phyloP scores from a whole-genome alignment of 1,284 basidiomycete genomes.

The Cutaneotrichosporon mucoides region DNA sequence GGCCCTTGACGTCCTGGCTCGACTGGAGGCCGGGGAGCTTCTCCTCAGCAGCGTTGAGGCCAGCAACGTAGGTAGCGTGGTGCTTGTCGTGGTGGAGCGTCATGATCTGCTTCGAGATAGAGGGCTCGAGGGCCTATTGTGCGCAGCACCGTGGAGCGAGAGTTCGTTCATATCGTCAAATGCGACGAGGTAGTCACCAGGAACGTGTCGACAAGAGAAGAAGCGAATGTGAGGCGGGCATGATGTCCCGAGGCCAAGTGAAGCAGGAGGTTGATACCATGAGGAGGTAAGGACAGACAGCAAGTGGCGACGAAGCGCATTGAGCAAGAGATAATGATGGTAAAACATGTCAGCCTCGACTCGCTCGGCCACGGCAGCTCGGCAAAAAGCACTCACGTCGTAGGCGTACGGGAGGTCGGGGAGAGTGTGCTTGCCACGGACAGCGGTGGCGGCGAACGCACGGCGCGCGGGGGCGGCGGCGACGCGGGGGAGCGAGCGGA shows the following conservation, averaged over 20 bases:
- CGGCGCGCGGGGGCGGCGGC: constrained; percentile 8
- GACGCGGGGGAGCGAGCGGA: constrained; percentile 18
- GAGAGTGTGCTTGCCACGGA: constrained; percentile 55
- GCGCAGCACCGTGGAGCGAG: not conserved
- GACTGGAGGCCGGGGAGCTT: constrained; percentile 59
- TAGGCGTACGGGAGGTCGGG: constrained; percentile 88
- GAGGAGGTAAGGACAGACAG: too few relatives aligned
- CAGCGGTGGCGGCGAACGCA: constrained; percentile 33
- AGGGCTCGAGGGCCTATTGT: constrained; percentile 54
- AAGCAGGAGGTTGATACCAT: too few relatives aligned
- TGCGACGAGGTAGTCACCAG: not conserved
- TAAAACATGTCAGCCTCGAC: not conserved
- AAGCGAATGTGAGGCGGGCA: too few relatives aligned
- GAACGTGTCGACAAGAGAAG: too few relatives aligned
- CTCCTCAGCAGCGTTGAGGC: constrained; percentile 86
- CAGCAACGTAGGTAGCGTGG: constrained; percentile 88
- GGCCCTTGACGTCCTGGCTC: constrained; percentile 63
- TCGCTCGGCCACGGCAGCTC: not conserved
- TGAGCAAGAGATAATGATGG: too few relatives aligned
- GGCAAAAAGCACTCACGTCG: constrained; percentile 57
- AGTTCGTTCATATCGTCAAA: too few relatives aligned
- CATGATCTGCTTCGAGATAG: constrained; percentile 71
- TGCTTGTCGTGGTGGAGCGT: constrained; percentile 93
- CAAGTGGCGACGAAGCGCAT: too few relatives aligned
- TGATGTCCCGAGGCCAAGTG: too few relatives aligned